phyloP scores from a whole-genome alignment of 2,329 filamentous ascomycete genomes.

The Coniochaeta sp. region DNA sequence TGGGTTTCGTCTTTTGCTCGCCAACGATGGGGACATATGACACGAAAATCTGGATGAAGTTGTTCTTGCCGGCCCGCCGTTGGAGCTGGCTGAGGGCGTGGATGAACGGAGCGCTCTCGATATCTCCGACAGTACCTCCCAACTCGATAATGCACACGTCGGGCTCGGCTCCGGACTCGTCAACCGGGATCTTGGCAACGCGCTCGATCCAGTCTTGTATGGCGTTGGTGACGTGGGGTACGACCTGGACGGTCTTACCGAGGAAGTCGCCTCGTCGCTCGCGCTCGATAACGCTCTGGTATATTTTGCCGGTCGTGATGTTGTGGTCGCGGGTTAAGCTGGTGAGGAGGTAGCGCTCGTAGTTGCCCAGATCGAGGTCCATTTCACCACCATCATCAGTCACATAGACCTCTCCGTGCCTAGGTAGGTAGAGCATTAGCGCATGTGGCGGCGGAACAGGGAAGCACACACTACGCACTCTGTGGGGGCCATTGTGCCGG shows the following conservation, averaged over 20 bases:
- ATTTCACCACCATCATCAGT: background rate
- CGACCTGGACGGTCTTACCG: constrained; percentile 82
- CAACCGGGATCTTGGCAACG: constrained; percentile 78
- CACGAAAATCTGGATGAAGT: constrained; percentile 86
- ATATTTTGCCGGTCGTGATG: constrained; percentile 97
- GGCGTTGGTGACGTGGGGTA: constrained; percentile 85
- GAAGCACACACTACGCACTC: constrained; percentile 6
- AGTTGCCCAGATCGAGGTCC: constrained; percentile 1
- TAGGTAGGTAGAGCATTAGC: background rate
- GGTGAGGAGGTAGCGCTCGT: constrained; percentile 62
- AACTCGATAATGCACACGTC: constrained; percentile 72
- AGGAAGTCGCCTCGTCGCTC: constrained; percentile 67
- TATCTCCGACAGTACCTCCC: constrained; percentile 51
- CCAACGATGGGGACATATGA: constrained; percentile 67
- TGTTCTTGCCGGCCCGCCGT: constrained; percentile 63
- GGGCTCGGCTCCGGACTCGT: constrained; percentile 73
- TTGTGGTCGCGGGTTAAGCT: constrained; percentile 83
- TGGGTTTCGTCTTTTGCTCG: constrained; percentile 95
- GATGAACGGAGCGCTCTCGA: constrained; percentile 82
- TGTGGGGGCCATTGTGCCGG: background rate
- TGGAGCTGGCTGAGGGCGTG: constrained; percentile 78
- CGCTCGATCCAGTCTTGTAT: constrained; percentile 91
- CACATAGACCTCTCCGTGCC: background rate
- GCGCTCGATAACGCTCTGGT: constrained; percentile 75
- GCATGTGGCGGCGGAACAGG: background rate